Percentiles rank a stretch among this genome's conserved stretches.
phyloP scores from a whole-genome alignment of 352 stramenopile genomes.

The Phytophthora palmivora region DNA sequence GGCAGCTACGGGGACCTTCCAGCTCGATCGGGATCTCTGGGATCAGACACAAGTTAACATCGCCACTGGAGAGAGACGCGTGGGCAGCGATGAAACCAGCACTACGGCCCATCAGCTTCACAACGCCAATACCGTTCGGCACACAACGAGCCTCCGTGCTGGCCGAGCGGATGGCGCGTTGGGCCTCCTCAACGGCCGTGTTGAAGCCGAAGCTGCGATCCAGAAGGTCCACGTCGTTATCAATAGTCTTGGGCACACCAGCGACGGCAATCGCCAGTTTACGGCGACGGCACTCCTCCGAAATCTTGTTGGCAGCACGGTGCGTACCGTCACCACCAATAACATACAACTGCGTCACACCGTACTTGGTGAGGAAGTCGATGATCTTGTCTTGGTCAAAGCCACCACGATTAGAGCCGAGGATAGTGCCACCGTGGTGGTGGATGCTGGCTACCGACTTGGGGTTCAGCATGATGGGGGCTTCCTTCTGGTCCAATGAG shows the following conservation, averaged over 20 bases:
- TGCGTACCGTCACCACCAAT: conserved; percentile 98
- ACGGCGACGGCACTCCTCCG: conserved; percentile 72
- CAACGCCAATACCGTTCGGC: conserved; percentile 98
- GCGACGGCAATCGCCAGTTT: conserved; percentile 94
- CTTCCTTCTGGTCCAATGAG: conserved; percentile 79
- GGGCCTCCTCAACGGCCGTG: conserved; percentile 96
- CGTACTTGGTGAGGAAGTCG: conserved; percentile 89
- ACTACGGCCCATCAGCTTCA: conserved; percentile 99
- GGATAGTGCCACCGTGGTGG: conserved; percentile 94
- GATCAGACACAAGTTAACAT: conserved; percentile 98
- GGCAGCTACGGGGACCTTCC: conserved; percentile 90
- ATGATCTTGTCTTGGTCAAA: conserved; percentile 98
- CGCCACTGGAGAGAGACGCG: conserved; percentile 95
- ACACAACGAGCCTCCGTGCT: conserved; percentile 96
- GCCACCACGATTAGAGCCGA: conserved; percentile 94
- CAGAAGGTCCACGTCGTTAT: conserved; percentile 99
- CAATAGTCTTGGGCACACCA: conserved; percentile 99
- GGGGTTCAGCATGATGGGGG: conserved; percentile 80
- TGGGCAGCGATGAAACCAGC: conserved; percentile 98
- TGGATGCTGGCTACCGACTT: conserved; percentile 81
- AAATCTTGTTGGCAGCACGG: conserved; percentile 94
- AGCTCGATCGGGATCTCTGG: conserved; percentile 97
- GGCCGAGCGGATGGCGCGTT: conserved; percentile 92
- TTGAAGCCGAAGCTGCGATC: conserved; percentile 99
- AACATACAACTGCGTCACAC: conserved; percentile 96